These are phyloP conservation scores for Trichoderma sp. DNA, from an alignment of 2,329 filamentous ascomycete species.

Conservation along the genomic window DNA sequence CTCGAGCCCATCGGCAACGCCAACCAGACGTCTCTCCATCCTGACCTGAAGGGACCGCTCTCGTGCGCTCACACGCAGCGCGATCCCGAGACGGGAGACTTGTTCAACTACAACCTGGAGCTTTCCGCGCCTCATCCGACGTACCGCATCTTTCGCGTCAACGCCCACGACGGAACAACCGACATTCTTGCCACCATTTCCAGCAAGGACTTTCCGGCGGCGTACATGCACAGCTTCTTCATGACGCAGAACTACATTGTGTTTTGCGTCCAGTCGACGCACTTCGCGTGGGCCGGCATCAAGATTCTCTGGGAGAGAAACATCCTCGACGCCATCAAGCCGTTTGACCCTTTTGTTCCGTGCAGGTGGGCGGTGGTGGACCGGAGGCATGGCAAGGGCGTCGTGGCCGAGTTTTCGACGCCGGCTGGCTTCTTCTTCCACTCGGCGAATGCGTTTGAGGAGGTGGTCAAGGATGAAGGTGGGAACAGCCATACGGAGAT, in stretches of 20 bases:
- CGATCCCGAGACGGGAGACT: constrained; percentile 72
- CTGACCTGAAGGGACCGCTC: constrained; percentile 65
- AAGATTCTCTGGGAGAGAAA: constrained; percentile 67
- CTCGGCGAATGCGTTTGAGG: constrained; percentile 74
- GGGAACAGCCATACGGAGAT: constrained; percentile 49
- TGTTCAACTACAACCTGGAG: constrained; percentile 81
- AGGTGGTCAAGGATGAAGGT: constrained; percentile 46
- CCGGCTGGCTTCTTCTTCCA: constrained; percentile 79
- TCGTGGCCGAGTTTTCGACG: constrained; percentile 70
- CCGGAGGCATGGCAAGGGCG: constrained; percentile 60
- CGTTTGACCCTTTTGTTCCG: constrained; percentile 59
- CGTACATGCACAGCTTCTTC: constrained; percentile 85
- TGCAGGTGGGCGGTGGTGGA: constrained; percentile 77
- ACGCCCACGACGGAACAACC: constrained; percentile 63
- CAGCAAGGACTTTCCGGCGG: constrained; percentile 52
- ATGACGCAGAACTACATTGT: constrained; percentile 71
- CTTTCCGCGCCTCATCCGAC: constrained; percentile 58
- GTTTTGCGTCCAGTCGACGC: constrained; percentile 71
- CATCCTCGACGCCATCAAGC: constrained; percentile 66
- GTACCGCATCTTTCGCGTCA: constrained; percentile 72
- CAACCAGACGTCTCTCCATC: constrained; percentile 64
- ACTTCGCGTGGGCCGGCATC: constrained; percentile 59
- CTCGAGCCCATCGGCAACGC: constrained; percentile 71
- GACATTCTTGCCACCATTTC: constrained; percentile 70
- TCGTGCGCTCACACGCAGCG: constrained; percentile 72